These are phyloP conservation scores for Rehmannia glutinosa DNA, from an alignment of 257 asterid species.

Conservation along the genomic window DNA sequence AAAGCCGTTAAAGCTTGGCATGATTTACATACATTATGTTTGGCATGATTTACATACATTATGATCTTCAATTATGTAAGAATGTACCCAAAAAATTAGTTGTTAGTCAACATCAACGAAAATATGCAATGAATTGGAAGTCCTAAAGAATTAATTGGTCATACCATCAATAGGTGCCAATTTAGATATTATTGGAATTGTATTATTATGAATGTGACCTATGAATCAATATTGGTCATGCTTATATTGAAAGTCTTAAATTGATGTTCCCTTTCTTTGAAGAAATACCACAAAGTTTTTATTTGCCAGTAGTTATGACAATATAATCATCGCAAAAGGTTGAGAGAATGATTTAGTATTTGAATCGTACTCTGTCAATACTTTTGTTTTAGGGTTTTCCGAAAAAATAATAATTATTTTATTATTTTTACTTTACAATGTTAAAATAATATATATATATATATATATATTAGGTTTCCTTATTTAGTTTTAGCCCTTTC, in stretches of 20 bases:
- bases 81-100: slow-evolving; percentile 2
- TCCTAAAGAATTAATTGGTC: slow-evolving; percentile 2
- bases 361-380: too few relatives aligned
- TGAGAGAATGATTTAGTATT: too few relatives aligned
- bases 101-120: slow-evolving; percentile 25
- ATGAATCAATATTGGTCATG: slow-evolving; percentile 15
- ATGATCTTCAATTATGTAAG: background rate
- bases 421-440: too few relatives aligned
- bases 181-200: slow-evolving; percentile 5
- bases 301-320: too few relatives aligned
- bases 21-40: background rate
- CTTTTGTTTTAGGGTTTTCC: too few relatives aligned
- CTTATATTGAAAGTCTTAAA: slow-evolving; percentile 16
- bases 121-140: slow-evolving; percentile 20
- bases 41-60: too few relatives aligned
- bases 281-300: background rate
- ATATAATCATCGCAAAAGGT: too few relatives aligned
- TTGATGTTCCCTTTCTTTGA: slow-evolving; percentile 15
- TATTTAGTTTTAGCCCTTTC: too few relatives aligned
- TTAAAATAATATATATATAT: too few relatives aligned
- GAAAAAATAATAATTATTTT: too few relatives aligned
- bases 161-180: slow-evolving; percentile 5
- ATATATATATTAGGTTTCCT: too few relatives aligned
- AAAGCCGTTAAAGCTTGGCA: too few relatives aligned
- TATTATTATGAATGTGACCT: slow-evolving; percentile 27